Conservation (phyloP, 2,329 filamentous ascomycete species). For the Fusarium sp. region DNA sequence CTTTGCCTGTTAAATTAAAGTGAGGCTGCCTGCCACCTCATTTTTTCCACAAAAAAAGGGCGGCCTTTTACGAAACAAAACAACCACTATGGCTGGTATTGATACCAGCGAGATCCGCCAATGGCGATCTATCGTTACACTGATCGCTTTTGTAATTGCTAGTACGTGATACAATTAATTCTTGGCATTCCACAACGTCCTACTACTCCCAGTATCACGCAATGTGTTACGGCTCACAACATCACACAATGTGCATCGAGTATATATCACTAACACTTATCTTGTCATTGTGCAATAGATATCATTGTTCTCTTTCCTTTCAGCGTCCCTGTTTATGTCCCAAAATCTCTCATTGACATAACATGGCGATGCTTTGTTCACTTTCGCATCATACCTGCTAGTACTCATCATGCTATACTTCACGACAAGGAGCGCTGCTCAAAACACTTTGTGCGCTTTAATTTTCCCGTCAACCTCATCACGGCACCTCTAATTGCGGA, state of each 20-base stretch:
- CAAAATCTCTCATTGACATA: conserved; percentile 61
- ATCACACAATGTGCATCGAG: neutral
- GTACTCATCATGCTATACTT: conserved; percentile 46
- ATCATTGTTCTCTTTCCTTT: conserved; percentile 77
- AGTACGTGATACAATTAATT: conserved; percentile 64
- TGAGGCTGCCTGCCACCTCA: neutral
- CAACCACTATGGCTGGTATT: conserved; percentile 22
- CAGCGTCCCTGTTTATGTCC: conserved; percentile 71
- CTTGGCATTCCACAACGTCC: too few species aligned
- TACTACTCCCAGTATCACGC: too few species aligned
- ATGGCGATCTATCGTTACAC: conserved; percentile 78
- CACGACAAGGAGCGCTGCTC: conserved; percentile 41
- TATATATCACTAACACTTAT: conserved; percentile 4
- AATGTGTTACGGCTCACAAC: too few species aligned
- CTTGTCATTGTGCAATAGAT: conserved; percentile 59
- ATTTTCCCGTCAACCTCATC: conserved; percentile 76
- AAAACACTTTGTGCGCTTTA: conserved; percentile 61
- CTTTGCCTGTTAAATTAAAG: neutral
- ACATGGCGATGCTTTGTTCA: conserved; percentile 53
- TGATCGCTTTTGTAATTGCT: conserved; percentile 75
- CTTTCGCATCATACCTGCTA: conserved; percentile 66
- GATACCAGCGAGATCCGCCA: conserved; percentile 61
- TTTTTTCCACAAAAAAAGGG: neutral
- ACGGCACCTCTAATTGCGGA: conserved; percentile 78
- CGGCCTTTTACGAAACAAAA: neutral